These are phyloP conservation scores for Malania oleifera DNA, from an alignment of 164 flowering plant genomes.

Conservation along the genomic window DNA sequence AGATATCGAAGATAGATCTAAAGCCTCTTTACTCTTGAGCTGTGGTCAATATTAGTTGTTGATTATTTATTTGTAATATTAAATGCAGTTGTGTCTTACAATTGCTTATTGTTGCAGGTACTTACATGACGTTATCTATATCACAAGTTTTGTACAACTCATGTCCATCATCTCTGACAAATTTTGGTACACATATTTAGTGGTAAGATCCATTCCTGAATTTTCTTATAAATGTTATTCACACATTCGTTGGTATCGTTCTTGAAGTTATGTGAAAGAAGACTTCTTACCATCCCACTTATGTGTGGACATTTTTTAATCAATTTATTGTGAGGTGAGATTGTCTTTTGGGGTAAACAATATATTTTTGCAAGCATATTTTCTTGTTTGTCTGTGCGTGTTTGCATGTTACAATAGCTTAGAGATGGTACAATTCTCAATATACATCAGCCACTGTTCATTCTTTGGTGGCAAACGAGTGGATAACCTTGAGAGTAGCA, in stretches of 20 bases:
- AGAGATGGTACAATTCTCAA: no score
- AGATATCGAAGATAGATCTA: no score
- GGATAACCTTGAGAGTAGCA: no score
- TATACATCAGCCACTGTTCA: no score
- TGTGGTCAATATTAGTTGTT: background rate
- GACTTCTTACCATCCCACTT: no score
- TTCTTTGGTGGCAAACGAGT: no score
- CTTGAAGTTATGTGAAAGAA: background rate
- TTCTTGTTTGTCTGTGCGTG: no score
- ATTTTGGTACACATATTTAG: conserved; percentile 87
- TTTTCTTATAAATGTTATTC: background rate
- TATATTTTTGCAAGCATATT: no score
- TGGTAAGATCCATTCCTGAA: conserved; percentile 48
- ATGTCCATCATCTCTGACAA: conserved; percentile 77
- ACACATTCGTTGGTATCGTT: background rate
- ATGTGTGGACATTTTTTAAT: no score
- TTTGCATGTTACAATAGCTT: no score
- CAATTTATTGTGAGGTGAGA: no score
- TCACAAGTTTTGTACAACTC: conserved; percentile 85
- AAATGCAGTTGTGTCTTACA: background rate
- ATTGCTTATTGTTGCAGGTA: conserved; percentile 51
- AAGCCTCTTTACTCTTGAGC: background rate
- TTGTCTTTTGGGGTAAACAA: no score
- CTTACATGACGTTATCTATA: conserved; percentile 88
- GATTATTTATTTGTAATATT: background rate